phyloP scores from a whole-genome alignment of 148 eudicot genomes.

The Nyssa sinensis region DNA sequence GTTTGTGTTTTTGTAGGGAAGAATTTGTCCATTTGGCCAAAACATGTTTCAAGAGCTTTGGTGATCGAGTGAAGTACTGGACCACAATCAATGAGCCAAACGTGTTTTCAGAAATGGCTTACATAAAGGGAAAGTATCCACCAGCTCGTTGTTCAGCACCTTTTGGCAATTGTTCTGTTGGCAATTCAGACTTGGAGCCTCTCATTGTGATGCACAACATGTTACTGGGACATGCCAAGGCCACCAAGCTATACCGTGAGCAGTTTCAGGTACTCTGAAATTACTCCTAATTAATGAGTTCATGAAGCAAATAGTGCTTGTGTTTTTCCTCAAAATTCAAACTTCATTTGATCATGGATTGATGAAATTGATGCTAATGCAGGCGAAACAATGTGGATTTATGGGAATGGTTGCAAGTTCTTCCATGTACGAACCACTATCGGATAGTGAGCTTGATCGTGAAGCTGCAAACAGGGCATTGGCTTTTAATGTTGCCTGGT shows the following conservation, averaged over 20 bases:
- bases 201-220: conserved; percentile 61
- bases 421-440: conserved; percentile 46
- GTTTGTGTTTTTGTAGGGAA: conserved; percentile 38
- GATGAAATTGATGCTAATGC: too few species aligned
- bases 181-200: conserved; percentile 74
- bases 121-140: conserved; percentile 50
- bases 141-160: conserved; percentile 72
- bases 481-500: conserved; percentile 55
- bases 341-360: neutral
- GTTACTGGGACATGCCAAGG: conserved; percentile 70
- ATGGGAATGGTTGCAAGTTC: conserved; percentile 45
- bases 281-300: neutral
- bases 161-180: conserved; percentile 45
- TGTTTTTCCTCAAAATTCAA: neutral
- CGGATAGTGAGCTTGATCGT: conserved; percentile 34
- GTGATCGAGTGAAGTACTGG: conserved; percentile 81
- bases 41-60: conserved; percentile 67
- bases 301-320: neutral
- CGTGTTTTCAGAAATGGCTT: conserved; percentile 35
- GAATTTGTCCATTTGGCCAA: conserved; percentile 61
- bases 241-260: conserved; percentile 50
- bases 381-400: conserved; percentile 54
- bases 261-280: conserved; percentile 39
- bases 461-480: conserved; percentile 57
- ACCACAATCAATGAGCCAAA: conserved; percentile 84